Base-by-base conservation (phyloP, 345 rosid genomes). In the Bruguiera parviflora region DNA sequence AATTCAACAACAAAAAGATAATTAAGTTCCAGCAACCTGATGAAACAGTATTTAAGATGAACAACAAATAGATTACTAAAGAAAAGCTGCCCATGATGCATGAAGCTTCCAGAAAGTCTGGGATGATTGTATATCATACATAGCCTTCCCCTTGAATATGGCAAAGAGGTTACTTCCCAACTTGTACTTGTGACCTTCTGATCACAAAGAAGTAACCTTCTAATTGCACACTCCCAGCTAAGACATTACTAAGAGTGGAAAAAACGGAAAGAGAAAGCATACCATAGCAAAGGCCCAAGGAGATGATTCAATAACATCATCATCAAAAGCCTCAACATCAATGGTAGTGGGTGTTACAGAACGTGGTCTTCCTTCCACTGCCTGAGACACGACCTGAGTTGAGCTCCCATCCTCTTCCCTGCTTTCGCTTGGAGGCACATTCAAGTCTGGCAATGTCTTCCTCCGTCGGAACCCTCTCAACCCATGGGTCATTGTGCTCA, bases 251-350 rank as follows among this genome's bases (percentile, higher is more conserved):
- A 24, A 27, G 10, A 56, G 18, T 21, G 25, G 28, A 56, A 21
- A 56, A 53, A 28, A 43, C 37, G 53, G 24, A 32, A 61, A 51
- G 28, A 69, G 58, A 25, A 35, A 71, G 25, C 21, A 27, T 70
- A 96, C 98, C 77, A 80, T 85, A 13, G 92, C 87, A 75, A 96
- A 92, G 25, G 87, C 96, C 76, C 84, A 78, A 2, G 98, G 86
- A 32, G 98, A 84, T 52, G 87, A 83, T 78, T 87, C 86, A 69
- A 90, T 63, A 75, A 89, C 92, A 63, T 87, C 97, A 60, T 95
- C 98, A 76, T 95, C 96, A 70, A 89, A 53, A 43, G 84, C 88
- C 73, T 92, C 99, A 64, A 86, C 85, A 74, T 84, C 92, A 76
- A 89, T 87, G 10, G 88, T 62, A 47, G 80, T 58, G 69, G 75